These are phyloP conservation scores for Leccinellum luteum DNA, from an alignment of 768 basidiomycete species.

Conservation along the genomic window DNA sequence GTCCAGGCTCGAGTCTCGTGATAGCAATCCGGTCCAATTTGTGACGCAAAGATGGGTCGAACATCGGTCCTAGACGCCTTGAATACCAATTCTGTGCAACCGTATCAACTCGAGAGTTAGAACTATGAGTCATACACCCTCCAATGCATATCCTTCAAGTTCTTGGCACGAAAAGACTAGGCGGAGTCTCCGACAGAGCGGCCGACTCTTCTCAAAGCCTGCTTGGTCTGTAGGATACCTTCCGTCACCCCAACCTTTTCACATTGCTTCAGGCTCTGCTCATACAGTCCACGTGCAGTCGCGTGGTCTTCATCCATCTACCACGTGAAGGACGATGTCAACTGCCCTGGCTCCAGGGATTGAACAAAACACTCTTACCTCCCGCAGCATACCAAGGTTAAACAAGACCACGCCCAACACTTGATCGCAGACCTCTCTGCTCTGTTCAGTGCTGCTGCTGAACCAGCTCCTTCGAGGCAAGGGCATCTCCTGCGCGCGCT, in stretches of 20 bases:
- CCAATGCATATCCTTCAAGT: not conserved
- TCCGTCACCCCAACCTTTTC: slow-evolving; percentile 31
- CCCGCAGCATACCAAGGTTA: slow-evolving; percentile 56
- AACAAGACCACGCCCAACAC: slow-evolving; percentile 57
- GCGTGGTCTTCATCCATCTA: slow-evolving; percentile 35
- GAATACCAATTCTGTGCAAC: slow-evolving; percentile 29
- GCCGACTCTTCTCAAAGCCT: slow-evolving; percentile 32
- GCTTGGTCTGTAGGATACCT: slow-evolving; percentile 35
- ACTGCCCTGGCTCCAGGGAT: not conserved
- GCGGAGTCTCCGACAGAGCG: not conserved
- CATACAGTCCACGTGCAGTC: slow-evolving; percentile 30
- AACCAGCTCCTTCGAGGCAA: slow-evolving; percentile 21
- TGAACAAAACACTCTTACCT: slow-evolving; percentile 26
- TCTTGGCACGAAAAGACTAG: not conserved
- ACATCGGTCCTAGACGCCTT: not conserved
- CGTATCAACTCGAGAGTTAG: not conserved
- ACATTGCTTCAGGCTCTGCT: slow-evolving; percentile 32
- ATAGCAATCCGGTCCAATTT: too few species aligned
- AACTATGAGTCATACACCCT: not conserved
- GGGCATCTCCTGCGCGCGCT: slow-evolving; percentile 22
- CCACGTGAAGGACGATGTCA: not conserved
- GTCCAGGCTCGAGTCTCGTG: too few species aligned
- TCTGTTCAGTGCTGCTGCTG: slow-evolving; percentile 19
- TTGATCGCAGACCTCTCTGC: slow-evolving; percentile 46
- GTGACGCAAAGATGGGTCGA: too few species aligned